phyloP scores from a whole-genome alignment of 2,329 filamentous ascomycete species.

The Coleophoma cylindrospora region DNA sequence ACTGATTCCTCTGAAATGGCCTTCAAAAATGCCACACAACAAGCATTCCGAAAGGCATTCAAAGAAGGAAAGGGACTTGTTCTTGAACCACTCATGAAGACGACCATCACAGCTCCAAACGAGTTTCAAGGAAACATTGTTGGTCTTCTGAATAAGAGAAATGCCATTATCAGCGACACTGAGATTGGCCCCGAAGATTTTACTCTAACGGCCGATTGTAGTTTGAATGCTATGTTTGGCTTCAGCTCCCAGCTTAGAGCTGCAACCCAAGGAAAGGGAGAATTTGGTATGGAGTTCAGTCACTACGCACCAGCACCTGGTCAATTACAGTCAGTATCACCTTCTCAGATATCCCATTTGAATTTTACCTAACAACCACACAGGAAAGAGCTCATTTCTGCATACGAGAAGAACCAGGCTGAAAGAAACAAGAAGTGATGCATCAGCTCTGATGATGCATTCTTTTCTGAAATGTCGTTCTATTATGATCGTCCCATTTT shows the following conservation, averaged over 20 bases:
- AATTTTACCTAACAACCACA: constrained; percentile 6
- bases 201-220: constrained; percentile 86
- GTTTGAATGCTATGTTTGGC: constrained; percentile 95
- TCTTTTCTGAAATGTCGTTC: background rate
- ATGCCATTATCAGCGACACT: constrained; percentile 90
- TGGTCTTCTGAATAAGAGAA: constrained; percentile 93
- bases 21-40: constrained; percentile 90
- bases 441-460: constrained; percentile 1
- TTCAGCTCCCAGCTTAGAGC: constrained; percentile 89
- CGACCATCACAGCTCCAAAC: constrained; percentile 87
- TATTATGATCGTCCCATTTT: background rate
- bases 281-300: constrained; percentile 98
- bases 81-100: constrained; percentile 97
- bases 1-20: constrained; percentile 97
- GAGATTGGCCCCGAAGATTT: constrained; percentile 94
- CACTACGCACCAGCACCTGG: constrained; percentile 85
- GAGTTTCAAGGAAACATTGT: constrained; percentile 98
- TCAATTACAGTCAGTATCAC: constrained; percentile 73
- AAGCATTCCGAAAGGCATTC: constrained; percentile 96
- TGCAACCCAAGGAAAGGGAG: constrained; percentile 95
- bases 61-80: constrained; percentile 74
- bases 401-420: constrained; percentile 62
- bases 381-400: constrained; percentile 61
- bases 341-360: background rate
- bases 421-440: constrained; percentile 37